A percentile compares a stretch with the other conserved stretches of the same genome.
Conservation (phyloP, 345 rosid species). For the Excoecaria agallocha region DNA sequence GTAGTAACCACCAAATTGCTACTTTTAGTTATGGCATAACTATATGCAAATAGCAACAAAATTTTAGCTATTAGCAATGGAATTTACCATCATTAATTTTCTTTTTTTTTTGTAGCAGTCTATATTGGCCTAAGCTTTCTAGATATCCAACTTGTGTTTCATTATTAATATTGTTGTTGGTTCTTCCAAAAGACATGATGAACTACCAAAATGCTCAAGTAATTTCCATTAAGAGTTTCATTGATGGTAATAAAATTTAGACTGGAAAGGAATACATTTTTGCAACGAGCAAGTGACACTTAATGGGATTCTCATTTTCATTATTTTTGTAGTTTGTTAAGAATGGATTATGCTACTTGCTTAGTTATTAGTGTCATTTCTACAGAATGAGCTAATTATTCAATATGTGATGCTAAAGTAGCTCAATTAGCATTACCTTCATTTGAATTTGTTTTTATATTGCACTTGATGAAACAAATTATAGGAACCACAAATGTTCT, state of each 20-base stretch:
- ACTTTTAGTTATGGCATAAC: too few relatives aligned
- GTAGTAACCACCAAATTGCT: too few relatives aligned
- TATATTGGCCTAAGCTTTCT: too few relatives aligned
- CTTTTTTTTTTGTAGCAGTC: too few relatives aligned
- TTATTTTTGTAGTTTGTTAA: background rate
- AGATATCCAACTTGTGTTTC: background rate
- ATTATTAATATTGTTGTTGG: background rate
- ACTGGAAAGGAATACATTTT: background rate
- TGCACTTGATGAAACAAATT: too few relatives aligned
- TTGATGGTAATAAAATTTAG: background rate
- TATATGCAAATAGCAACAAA: too few relatives aligned
- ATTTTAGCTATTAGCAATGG: too few relatives aligned
- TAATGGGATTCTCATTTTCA: background rate
- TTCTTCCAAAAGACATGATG: background rate
- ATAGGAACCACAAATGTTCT: slow-evolving; percentile 6
- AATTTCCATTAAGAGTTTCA: background rate
- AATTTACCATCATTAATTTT: too few relatives aligned
- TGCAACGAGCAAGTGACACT: background rate
- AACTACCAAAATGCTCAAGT: background rate
- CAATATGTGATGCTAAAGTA: slow-evolving; percentile 1
- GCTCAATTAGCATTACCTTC: background rate
- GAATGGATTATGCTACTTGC: slow-evolving; percentile 1
- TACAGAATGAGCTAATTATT: background rate
- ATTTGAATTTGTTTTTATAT: slow-evolving; percentile 5
- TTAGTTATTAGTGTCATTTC: background rate